A percentile compares a stretch with the other conserved stretches of the same genome.
Conservation (phyloP, 2,329 filamentous ascomycete species). For the Atkinsonella hypoxylon region DNA sequence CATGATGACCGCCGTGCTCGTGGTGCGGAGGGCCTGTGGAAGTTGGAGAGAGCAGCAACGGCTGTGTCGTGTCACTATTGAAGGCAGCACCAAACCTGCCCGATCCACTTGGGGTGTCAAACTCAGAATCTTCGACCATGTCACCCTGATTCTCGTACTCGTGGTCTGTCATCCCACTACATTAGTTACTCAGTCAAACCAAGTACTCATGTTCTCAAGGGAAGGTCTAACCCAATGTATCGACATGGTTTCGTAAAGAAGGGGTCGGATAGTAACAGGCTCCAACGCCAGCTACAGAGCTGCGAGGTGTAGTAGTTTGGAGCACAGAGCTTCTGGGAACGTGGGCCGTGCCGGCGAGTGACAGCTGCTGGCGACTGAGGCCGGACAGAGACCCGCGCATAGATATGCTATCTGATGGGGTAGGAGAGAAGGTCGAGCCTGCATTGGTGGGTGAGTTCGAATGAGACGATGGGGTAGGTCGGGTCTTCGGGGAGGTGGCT, state of each 20-base stretch:
- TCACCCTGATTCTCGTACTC: constrained; percentile 89
- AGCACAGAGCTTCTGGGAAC: constrained; percentile 21
- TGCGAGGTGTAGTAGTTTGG: constrained; percentile 23
- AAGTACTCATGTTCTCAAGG: constrained; percentile 28
- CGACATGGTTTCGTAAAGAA: constrained; percentile 81
- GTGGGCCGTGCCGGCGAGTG: constrained; percentile 15
- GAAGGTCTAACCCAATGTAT: constrained; percentile 80
- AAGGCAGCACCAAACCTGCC: constrained; percentile 51
- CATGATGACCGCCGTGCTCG: constrained; percentile 23
- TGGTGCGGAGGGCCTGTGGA: constrained; percentile 27
- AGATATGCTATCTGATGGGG: constrained; percentile 34
- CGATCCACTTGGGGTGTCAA: constrained; percentile 53
- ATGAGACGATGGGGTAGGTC: constrained; percentile 75
- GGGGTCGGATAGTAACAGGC: constrained; percentile 67
- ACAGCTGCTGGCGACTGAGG: constrained; percentile 21
- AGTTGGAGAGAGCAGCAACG: constrained; percentile 29
- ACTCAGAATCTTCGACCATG: constrained; percentile 73
- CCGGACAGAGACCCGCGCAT: constrained; percentile 28
- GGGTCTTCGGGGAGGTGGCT: constrained; percentile 53
- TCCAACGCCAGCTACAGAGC: constrained; percentile 25
- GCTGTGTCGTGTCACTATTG: constrained; percentile 33
- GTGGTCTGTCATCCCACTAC: constrained; percentile 66
- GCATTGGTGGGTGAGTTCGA: constrained; percentile 43
- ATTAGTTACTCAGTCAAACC: constrained; percentile 43
- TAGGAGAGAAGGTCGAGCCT: constrained; percentile 30